A percentile compares a stretch with the other conserved stretches of the same genome.
Evolutionary conservation across 192 early-diverging fungal species (phyloP).

Genomic region (Coemansia sp.): DNA sequence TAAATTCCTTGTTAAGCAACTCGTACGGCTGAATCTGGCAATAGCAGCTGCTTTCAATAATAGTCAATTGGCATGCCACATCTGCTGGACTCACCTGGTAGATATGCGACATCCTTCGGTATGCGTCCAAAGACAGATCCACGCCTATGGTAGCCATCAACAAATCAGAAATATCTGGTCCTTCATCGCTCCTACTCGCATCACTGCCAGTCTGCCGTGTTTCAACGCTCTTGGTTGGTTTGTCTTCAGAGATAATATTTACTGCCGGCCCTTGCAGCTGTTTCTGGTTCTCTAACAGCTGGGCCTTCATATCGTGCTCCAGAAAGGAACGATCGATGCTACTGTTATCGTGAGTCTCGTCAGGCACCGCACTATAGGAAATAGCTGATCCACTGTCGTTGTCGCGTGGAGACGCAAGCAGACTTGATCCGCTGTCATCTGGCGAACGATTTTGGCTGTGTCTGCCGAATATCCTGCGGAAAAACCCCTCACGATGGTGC

Average conservation of each 20-base stretch:
- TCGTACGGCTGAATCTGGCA: constrained; percentile 69
- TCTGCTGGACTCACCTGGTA: constrained; percentile 77
- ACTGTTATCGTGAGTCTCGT: neutral
- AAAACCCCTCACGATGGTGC: neutral
- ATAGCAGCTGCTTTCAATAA: constrained; percentile 71
- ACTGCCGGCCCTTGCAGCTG: neutral
- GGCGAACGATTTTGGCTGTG: neutral
- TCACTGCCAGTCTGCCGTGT: neutral
- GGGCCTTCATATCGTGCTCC: neutral
- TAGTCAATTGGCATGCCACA: constrained; percentile 80
- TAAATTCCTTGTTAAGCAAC: constrained; percentile 66
- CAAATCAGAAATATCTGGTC: constrained; percentile 48
- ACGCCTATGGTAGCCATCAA: constrained; percentile 51
- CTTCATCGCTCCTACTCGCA: constrained; percentile 11
- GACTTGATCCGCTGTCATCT: constrained; percentile 3
- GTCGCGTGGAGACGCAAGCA: constrained; percentile 3
- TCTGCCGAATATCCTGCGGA: constrained; percentile 6
- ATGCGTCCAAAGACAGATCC: constrained; percentile 56
- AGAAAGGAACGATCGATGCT: neutral
- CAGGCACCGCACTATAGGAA: neutral
- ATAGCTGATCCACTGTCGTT: neutral
- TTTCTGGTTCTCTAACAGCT: neutral
- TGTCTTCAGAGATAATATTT: neutral
- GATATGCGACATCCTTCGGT: constrained; percentile 59
- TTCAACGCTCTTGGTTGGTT: neutral